These are phyloP conservation scores for Alternaria conjuncta DNA, from an alignment of 2,329 filamentous ascomycete species.

Conservation along the genomic window DNA sequence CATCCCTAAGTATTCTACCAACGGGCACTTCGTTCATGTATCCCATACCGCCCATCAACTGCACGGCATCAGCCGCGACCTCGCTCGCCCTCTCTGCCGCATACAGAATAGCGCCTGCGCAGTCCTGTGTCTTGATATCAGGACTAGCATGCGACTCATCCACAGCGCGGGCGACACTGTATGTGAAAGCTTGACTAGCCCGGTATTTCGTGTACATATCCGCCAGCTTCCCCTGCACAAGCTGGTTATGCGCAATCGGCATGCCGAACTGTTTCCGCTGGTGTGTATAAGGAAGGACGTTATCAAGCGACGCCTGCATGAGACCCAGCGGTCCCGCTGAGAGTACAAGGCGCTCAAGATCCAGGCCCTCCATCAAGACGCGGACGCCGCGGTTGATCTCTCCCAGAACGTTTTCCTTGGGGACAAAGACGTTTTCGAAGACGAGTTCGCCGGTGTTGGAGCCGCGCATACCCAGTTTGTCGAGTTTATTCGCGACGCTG, in stretches of 20 bases:
- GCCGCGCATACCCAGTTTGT: slow-evolving; percentile 98
- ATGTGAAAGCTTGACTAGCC: slow-evolving; percentile 85
- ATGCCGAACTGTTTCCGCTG: slow-evolving; percentile 84
- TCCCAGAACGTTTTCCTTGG: slow-evolving; percentile 80
- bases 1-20: slow-evolving; percentile 79
- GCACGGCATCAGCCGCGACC: slow-evolving; percentile 84
- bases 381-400: slow-evolving; percentile 80
- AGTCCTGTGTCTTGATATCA: slow-evolving; percentile 82
- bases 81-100: slow-evolving; percentile 91
- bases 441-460: slow-evolving; percentile 94
- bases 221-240: slow-evolving; percentile 89
- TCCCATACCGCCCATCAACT: slow-evolving; percentile 92
- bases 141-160: slow-evolving; percentile 63
- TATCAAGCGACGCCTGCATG: slow-evolving; percentile 90
- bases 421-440: slow-evolving; percentile 90
- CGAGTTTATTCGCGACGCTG: slow-evolving; percentile 85
- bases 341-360: slow-evolving; percentile 90
- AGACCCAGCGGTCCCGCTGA: slow-evolving; percentile 89
- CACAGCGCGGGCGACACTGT: slow-evolving; percentile 77
- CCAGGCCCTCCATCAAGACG: slow-evolving; percentile 95
- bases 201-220: slow-evolving; percentile 98
- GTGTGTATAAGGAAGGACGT: slow-evolving; percentile 87
- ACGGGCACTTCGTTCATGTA: slow-evolving; percentile 96
- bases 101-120: slow-evolving; percentile 91
- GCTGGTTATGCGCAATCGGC: slow-evolving; percentile 89